A percentile compares a stretch with the other conserved stretches of the same genome.
These are phyloP conservation scores for Arthroderma sp. DNA, from an alignment of 2,329 filamentous ascomycete species.

Conservation along the genomic window DNA sequence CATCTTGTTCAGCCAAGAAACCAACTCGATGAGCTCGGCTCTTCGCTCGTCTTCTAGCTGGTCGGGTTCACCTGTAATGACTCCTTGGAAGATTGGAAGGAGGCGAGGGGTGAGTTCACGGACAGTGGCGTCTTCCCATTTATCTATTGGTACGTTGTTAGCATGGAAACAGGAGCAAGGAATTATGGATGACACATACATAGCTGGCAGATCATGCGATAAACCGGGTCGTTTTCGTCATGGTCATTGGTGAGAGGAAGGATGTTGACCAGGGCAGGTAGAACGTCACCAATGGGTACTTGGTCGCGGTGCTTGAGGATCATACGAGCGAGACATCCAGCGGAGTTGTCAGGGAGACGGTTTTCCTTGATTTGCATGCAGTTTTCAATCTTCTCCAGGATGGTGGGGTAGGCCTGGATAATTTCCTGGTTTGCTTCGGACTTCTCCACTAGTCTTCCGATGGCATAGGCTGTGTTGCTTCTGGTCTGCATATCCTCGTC, in stretches of 20 bases:
- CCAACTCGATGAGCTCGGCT: constrained; percentile 33
- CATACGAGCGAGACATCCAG: constrained; percentile 82
- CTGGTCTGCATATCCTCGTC: constrained; percentile 87
- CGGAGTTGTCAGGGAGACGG: constrained; percentile 81
- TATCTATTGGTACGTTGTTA: constrained; percentile 21
- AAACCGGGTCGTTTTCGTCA: constrained; percentile 92
- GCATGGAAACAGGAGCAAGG: background rate
- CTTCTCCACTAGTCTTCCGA: constrained; percentile 71
- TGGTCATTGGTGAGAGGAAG: constrained; percentile 86
- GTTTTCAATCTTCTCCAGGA: constrained; percentile 76
- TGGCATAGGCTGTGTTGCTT: constrained; percentile 87
- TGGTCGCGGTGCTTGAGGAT: constrained; percentile 77
- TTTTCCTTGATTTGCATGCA: constrained; percentile 65
- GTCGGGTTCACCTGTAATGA: constrained; percentile 31
- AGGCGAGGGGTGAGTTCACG: constrained; percentile 33
- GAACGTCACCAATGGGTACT: constrained; percentile 66
- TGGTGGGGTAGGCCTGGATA: constrained; percentile 58
- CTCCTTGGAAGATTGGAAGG: constrained; percentile 35
- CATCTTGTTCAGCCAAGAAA: constrained; percentile 36
- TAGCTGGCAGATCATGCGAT: constrained; percentile 74
- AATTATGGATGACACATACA: constrained; percentile 42
- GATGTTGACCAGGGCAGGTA: constrained; percentile 64
- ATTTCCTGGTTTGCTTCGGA: constrained; percentile 63
- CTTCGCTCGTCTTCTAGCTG: constrained; percentile 37
- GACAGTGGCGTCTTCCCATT: constrained; percentile 34